Conservation (phyloP, 495 filamentous ascomycete species). For the Penicillium salamii region DNA sequence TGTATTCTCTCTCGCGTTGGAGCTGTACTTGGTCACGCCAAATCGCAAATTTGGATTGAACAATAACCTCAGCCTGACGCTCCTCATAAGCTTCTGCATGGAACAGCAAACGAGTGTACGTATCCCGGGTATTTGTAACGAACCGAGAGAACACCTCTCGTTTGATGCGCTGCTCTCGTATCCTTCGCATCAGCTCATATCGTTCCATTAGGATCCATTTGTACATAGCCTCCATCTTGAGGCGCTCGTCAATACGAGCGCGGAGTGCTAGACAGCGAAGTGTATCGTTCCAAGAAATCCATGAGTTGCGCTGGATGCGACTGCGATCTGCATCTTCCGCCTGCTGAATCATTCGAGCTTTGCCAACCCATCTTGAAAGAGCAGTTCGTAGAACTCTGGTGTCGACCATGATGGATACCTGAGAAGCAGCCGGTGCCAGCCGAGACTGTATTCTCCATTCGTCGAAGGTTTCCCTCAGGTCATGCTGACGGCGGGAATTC, state of each 20-base stretch:
- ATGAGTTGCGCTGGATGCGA: conserved; percentile 56
- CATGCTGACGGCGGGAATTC: conserved; percentile 26
- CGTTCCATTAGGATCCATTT: conserved; percentile 62
- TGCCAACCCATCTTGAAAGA: conserved; percentile 51
- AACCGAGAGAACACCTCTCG: conserved; percentile 42
- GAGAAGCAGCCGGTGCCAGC: conserved; percentile 47
- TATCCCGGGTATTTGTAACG: conserved; percentile 37
- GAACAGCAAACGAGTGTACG: conserved; percentile 36
- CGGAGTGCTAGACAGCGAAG: conserved; percentile 54
- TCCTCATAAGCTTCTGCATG: conserved; percentile 37
- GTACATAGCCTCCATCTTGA: conserved; percentile 58
- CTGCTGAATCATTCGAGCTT: conserved; percentile 46
- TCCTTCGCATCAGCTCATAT: conserved; percentile 49
- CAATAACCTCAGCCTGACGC: conserved; percentile 28
- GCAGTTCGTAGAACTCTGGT: conserved; percentile 46
- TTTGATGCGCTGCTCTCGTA: conserved; percentile 50
- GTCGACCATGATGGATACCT: conserved; percentile 45
- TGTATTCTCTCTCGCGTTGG: conserved; percentile 45
- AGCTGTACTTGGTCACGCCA: conserved; percentile 44
- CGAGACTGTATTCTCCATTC: conserved; percentile 43
- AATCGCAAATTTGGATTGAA: conserved; percentile 35
- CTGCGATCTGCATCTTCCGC: conserved; percentile 53
- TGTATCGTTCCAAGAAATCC: conserved; percentile 65
- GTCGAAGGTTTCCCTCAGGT: conserved; percentile 28
- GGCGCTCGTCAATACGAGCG: conserved; percentile 55